Conservation (phyloP, 352 stramenopile species). For the Phytophthora pistaciae region DNA sequence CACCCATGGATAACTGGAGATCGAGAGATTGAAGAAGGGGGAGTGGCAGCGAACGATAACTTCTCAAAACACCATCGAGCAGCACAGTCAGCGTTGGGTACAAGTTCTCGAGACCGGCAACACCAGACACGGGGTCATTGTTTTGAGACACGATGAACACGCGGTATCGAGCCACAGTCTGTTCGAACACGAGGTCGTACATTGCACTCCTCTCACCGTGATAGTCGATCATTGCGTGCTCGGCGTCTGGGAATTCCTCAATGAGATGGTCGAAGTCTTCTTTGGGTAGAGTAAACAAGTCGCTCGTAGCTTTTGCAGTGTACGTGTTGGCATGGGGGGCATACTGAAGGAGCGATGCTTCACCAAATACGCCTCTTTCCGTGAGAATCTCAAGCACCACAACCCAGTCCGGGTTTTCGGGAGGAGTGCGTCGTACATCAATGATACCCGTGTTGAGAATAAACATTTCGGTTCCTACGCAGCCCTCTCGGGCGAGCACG, state of each 20-base stretch:
- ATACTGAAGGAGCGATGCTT: constrained; percentile 78
- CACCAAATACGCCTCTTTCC: constrained; percentile 73
- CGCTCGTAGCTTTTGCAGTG: constrained; percentile 72
- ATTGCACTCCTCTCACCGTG: constrained; percentile 67
- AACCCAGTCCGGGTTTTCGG: constrained; percentile 64
- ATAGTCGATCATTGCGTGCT: constrained; percentile 66
- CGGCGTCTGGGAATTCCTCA: constrained; percentile 83
- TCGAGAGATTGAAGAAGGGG: constrained; percentile 68
- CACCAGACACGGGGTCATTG: constrained; percentile 62
- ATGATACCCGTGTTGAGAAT: constrained; percentile 83
- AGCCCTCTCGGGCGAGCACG: constrained; percentile 67
- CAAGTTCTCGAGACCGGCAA: constrained; percentile 70
- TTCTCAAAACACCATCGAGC: constrained; percentile 65
- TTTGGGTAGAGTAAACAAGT: constrained; percentile 82
- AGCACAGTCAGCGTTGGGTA: constrained; percentile 76
- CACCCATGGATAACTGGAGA: constrained; percentile 77
- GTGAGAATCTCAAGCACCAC: constrained; percentile 83
- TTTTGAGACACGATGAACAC: constrained; percentile 68
- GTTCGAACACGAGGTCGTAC: constrained; percentile 76
- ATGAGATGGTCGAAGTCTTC: constrained; percentile 84
- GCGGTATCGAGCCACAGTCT: constrained; percentile 72
- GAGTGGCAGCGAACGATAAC: constrained; percentile 71
- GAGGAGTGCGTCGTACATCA: constrained; percentile 67
- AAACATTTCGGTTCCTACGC: constrained; percentile 84
- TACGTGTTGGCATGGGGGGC: constrained; percentile 83